phyloP scores from a whole-genome alignment of 2,329 filamentous ascomycete species.

The Pestalotiopsis sp. region DNA sequence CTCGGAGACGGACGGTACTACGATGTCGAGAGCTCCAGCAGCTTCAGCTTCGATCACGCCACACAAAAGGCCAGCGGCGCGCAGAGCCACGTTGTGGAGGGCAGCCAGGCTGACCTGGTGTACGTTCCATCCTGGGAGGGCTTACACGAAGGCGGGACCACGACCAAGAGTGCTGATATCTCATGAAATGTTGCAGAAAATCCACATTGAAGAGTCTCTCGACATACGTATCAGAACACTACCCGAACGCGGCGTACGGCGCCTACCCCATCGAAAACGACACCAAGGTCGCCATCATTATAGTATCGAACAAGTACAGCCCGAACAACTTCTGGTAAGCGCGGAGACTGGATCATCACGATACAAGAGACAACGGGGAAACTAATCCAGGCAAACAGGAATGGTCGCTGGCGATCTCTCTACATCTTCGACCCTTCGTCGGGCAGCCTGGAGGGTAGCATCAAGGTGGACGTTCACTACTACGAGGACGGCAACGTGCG shows the following conservation, averaged over 20 bases:
- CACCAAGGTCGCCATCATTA: conserved; percentile 74
- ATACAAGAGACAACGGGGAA: conserved; percentile 4
- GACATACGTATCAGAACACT: conserved; percentile 84
- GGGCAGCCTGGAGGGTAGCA: conserved; percentile 70
- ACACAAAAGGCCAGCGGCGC: conserved; percentile 84
- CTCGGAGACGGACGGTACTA: conserved; percentile 84
- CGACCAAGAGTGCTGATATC: conserved; percentile 10
- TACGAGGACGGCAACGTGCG: conserved; percentile 99
- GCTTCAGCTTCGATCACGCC: conserved; percentile 85
- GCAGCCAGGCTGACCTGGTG: conserved; percentile 77
- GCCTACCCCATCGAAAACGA: conserved; percentile 81
- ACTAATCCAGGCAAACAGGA: conserved; percentile 57
- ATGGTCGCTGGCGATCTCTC: conserved; percentile 91
- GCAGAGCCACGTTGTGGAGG: conserved; percentile 79
- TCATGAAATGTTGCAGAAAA: conserved; percentile 56
- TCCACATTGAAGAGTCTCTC: conserved; percentile 79
- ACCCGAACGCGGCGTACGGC: conserved; percentile 77
- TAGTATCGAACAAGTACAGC: conserved; percentile 96
- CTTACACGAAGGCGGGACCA: not conserved
- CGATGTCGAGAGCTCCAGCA: conserved; percentile 84
- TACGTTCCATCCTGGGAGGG: conserved; percentile 45
- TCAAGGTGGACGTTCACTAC: conserved; percentile 97
- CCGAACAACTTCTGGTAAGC: conserved; percentile 93
- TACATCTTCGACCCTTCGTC: conserved; percentile 79
- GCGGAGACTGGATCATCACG: not conserved